Conservation (phyloP, 2,329 filamentous ascomycete species). For the Alternaria atra region DNA sequence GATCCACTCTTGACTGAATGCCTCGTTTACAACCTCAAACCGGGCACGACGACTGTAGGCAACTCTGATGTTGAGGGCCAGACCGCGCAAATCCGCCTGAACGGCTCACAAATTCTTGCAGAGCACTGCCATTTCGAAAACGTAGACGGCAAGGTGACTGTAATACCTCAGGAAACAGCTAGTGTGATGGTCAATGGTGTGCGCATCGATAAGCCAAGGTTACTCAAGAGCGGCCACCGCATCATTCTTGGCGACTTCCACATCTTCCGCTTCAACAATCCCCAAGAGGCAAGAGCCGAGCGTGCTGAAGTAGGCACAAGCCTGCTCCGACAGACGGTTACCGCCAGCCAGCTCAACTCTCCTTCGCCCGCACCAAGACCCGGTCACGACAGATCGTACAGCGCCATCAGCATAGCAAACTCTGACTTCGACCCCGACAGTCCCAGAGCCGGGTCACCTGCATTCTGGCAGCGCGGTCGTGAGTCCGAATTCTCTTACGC, state of each 20-base stretch:
- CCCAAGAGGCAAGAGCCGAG: conserved; percentile 92
- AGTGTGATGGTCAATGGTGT: conserved; percentile 98
- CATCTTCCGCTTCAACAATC: conserved; percentile 98
- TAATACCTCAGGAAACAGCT: conserved; percentile 88
- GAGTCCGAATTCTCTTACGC: conserved; percentile 97
- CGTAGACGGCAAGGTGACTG: conserved; percentile 87
- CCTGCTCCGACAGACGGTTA: conserved; percentile 82
- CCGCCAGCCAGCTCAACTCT: conserved; percentile 69
- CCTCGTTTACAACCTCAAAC: conserved; percentile 97
- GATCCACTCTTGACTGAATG: conserved; percentile 90
- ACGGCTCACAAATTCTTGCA: conserved; percentile 89
- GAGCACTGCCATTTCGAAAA: conserved; percentile 97
- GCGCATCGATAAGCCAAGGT: conserved; percentile 83
- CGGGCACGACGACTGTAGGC: conserved; percentile 90
- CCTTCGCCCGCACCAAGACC: conserved; percentile 70
- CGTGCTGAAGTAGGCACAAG: conserved; percentile 80
- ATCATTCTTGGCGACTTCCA: conserved; percentile 98
- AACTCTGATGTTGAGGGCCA: conserved; percentile 84
- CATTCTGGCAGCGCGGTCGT: conserved; percentile 70
- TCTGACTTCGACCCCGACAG: conserved; percentile 79
- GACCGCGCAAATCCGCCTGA: conserved; percentile 88
- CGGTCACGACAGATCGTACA: conserved; percentile 75
- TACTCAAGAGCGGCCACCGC: conserved; percentile 89
- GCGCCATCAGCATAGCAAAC: conserved; percentile 73
- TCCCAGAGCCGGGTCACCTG: conserved; percentile 81